Conservation (phyloP, 768 basidiomycete species). For the Polyporus arcularius region DNA sequence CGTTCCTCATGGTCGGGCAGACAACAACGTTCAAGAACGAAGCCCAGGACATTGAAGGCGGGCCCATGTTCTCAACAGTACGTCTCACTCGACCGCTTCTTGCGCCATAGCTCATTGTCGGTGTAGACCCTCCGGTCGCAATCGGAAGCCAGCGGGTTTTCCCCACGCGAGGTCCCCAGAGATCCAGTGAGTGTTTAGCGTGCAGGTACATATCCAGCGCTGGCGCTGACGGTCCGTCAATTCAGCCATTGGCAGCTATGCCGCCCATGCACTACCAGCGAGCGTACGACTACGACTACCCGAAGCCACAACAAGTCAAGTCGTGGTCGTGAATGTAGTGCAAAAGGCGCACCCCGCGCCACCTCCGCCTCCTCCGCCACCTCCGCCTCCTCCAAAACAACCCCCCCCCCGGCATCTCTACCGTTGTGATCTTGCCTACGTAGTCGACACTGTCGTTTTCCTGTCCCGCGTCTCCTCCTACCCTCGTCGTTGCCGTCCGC, state of each 20-base stretch:
- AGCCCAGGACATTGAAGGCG: conserved; percentile 6
- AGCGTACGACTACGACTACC: background rate
- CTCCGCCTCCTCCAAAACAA: background rate
- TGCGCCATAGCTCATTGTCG: background rate
- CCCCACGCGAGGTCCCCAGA: conserved; percentile 12
- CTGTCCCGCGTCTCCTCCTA: background rate
- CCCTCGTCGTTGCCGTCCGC: background rate
- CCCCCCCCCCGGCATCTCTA: background rate
- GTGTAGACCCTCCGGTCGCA: conserved; percentile 1
- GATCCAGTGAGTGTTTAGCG: conserved; percentile 5
- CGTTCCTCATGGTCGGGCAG: conserved; percentile 33
- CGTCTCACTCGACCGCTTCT: background rate
- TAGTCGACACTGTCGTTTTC: background rate
- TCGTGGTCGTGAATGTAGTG: background rate
- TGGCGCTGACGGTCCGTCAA: background rate
- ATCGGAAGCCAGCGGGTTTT: conserved; percentile 1
- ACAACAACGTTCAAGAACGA: conserved; percentile 20
- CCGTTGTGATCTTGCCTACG: background rate
- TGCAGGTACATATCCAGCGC: background rate
- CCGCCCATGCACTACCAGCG: conserved; percentile 10
- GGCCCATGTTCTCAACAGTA: conserved; percentile 14
- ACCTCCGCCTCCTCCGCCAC: background rate
- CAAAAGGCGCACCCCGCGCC: background rate
- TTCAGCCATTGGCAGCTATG: conserved; percentile 5
- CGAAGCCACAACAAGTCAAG: background rate